Evolutionary conservation across 1,139 yeast species (phyloP), one percentile per base, ranked within the genome.

Genomic region (Lodderomyces jiufengensis): DNA sequence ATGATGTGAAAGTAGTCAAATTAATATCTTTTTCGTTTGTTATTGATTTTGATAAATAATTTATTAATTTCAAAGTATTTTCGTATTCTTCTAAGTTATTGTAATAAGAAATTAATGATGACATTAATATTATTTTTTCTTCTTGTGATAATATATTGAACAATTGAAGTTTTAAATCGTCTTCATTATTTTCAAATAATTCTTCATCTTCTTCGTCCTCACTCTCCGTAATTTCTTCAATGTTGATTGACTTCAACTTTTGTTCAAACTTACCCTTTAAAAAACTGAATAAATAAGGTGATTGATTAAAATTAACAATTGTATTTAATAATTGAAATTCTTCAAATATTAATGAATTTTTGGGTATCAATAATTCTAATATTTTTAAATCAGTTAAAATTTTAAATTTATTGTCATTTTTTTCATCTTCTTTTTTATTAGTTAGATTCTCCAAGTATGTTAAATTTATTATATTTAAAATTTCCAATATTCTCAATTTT

Each of bases 401-500:
- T 28, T 55, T 44, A 9, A 32, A 21, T 27, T 42, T 40, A 13
- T 43, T 36, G 4, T 43, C 49, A 18, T 42, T 45, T 18, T 5
- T 18, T 5, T 18, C 20, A 18, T 18, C 20, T 5, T 18, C 20
- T 18, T 18, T 7, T 18, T 18, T 18, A 18, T 18, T 18, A 18
- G 5, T 27, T n/a, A 49, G 46, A 12, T 48, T 47, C 18, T 49
- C 48, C 44, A 68, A 55, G 38, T 58, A 64, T 11, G 47, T 50
- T 22, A 60, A 38, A 34, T 56, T 63, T 37, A 67, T 53, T 38
- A 61, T 60, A 39, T 64, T 59, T 11, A 61, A 44, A 18, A 68
- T 50, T 29, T 63, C 72, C 40, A 66, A 49, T 2, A 67, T 36
- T 49, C 74, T 60, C 73, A 73, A 68, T 21, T 58, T 50, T 14